Evolutionary conservation across 345 rosid genomes (phyloP), one percentile per base, ranked within the genome.

Genomic region (Lenwebbia sp.): DNA sequence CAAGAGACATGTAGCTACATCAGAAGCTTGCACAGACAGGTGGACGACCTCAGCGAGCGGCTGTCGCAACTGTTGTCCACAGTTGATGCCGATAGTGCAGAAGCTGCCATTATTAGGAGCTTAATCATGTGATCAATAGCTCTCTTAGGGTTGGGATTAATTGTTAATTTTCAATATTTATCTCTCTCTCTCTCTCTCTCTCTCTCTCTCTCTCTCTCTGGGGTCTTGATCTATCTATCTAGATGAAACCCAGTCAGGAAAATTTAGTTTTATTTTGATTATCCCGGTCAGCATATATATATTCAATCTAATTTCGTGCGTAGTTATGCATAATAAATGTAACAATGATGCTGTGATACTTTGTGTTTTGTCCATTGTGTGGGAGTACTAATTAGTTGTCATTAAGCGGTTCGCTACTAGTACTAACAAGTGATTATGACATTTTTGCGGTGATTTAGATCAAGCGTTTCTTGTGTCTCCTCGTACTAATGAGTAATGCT

Each of bases 1-100:
- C 98, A 96, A 84, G 99, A 97, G 89, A 97, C 99, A 23, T 97
- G 99, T 94, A 94, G 94, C 90, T 95, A 97, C 88, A 96, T 97
- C 74, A 90, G 94, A 92, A 93, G 88, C 92, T 92, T 97, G 93
- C 98, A 97, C 87, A 92, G 89, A 88, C 99, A 97, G 89, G 98
- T 95, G 47, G 95, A 94, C 84, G 99, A 95, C 87, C 91, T 97
- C 53, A 96, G 99, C 87, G 99, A 95, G 85, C 91, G 99, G 84
- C 86, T 97, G 86, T 94, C 98, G 33, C 96, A 97, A 91, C 96
- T 97, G 33, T 88, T 97, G 87, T 91, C 96, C 10, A 93, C 99
- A 57, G 92, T 94, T 86, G 99, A 97, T 88, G 88, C 94, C 54
- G 98, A 94, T 88, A 94, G 98, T 88, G 93, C 98, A 21, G 98